These are phyloP conservation scores for Trichoderma sp. DNA, from an alignment of 2,329 filamentous ascomycete genomes.

Conservation along the genomic window DNA sequence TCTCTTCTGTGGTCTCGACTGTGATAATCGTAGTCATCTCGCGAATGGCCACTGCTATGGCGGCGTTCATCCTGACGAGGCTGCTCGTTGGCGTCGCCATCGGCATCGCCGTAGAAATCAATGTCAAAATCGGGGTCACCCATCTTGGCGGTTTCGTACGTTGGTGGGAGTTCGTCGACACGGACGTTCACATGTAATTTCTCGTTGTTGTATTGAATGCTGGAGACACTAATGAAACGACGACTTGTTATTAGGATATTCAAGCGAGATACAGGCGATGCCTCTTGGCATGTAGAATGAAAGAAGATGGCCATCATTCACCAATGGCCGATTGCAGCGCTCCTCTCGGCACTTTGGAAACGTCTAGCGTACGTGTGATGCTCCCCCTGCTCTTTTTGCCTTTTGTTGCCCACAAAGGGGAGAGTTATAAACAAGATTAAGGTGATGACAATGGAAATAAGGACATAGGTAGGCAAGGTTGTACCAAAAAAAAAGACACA, in stretches of 20 bases:
- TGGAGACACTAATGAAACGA: constrained; percentile 1
- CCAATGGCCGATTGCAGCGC: background rate
- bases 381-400: background rate
- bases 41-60: constrained; percentile 32
- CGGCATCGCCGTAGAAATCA: constrained; percentile 65
- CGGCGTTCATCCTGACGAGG: constrained; percentile 42
- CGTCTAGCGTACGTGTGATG: background rate
- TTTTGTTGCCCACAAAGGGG: background rate
- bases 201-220: background rate
- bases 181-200: constrained; percentile 17
- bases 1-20: constrained; percentile 27
- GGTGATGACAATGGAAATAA: background rate
- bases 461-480: constrained; percentile 11
- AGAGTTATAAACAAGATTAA: background rate
- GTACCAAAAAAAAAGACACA: constrained; percentile 31
- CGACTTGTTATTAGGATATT: constrained; percentile 19
- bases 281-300: background rate
- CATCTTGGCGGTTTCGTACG: constrained; percentile 46
- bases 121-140: constrained; percentile 73
- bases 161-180: constrained; percentile 22
- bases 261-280: constrained; percentile 16
- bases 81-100: constrained; percentile 54
- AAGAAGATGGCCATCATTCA: background rate
- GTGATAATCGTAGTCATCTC: constrained; percentile 37
- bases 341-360: background rate